phyloP scores from a whole-genome alignment of 495 filamentous ascomycete genomes.

The Aspergillus saccharolyticus region DNA sequence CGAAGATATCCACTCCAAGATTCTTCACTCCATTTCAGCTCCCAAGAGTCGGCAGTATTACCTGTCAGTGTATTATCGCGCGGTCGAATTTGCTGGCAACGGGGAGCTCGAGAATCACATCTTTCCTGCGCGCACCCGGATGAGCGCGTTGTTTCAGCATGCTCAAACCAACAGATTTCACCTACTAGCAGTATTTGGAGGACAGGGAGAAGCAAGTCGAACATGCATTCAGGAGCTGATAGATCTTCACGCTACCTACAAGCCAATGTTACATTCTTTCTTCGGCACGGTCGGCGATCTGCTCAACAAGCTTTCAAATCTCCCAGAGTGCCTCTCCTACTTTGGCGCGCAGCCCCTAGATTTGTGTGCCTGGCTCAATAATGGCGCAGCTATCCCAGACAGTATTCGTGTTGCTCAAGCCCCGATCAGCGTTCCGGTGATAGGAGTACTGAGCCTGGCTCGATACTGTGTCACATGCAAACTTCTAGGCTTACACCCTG shows the following conservation, averaged over 20 bases:
- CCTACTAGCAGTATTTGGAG: conserved; percentile 23
- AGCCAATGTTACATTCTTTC: conserved; percentile 14
- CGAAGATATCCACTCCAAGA: conserved; percentile 19
- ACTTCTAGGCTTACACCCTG: conserved; percentile 21
- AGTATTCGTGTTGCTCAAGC: conserved; percentile 20
- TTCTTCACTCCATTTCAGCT: conserved; percentile 1
- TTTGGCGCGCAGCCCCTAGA: conserved; percentile 13
- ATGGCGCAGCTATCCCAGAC: conserved; percentile 13
- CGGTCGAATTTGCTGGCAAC: conserved; percentile 4
- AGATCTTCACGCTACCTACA: conserved; percentile 19
- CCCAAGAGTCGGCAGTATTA: conserved; percentile 8
- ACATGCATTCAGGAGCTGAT: conserved; percentile 19
- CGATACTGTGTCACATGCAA: conserved; percentile 25
- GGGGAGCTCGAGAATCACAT: not conserved
- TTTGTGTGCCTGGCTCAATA: conserved; percentile 21
- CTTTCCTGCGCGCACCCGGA: not conserved
- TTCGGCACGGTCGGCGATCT: conserved; percentile 13
- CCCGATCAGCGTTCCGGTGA: conserved; percentile 31
- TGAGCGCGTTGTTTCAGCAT: conserved; percentile 15
- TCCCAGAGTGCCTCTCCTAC: conserved; percentile 7
- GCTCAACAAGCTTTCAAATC: conserved; percentile 13
- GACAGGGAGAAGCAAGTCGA: conserved; percentile 21
- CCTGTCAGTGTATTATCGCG: conserved; percentile 18
- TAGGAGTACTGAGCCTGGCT: conserved; percentile 25
- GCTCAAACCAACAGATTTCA: conserved; percentile 13